Base-by-base conservation (phyloP, 2,329 filamentous ascomycete genomes). In the Epichloe baconii region DNA sequence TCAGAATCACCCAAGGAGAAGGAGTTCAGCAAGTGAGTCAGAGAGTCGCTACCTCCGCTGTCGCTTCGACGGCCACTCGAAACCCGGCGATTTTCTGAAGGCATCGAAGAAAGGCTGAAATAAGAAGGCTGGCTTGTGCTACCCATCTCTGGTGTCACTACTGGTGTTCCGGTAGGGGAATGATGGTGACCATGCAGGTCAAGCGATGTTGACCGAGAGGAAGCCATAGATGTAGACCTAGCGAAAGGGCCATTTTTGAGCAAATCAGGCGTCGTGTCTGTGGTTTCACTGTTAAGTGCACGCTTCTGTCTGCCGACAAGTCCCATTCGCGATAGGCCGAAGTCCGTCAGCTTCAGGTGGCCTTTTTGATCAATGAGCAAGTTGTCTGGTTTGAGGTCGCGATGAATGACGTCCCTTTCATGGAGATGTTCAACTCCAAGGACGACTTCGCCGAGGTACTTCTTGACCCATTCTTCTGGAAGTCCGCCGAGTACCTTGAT, bases 371-470 rank as follows among this genome's bases (percentile, higher is more conserved):
- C 94, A 59, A 98, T 98, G 49, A 98, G 77, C 35, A 98, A 77
- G 63, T 98, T 98, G 65, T 98, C 93, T 1, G 93, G 93, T 68
- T 98, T 98, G 54, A 98, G 70, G 63, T 98, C 93, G 61, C 93
- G 86, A 68, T 98, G 94, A 44, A 98, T 91, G 64, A 98, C 96
- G 53, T 91, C 88, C 53, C 91, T 82, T 63, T 84, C 88, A 69
- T 98, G 93, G 45, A 98, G 75, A 71, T 98, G 90, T 65, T 98
- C 89, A 38, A 98, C 88, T 17, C 94, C 93, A n/a, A 97, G 76
- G 48, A 98, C 84, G 44, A 98, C 91, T 69, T 98, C 93, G 3
- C 88, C 93, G 40, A 97, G 77, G 64, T 98, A 98, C 65, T 95
- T 97, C 72, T 94, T 94, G 3, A 88, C 89, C 94, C 94, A 98